phyloP scores from a whole-genome alignment of 768 basidiomycete genomes.

The Epithele typhae region DNA sequence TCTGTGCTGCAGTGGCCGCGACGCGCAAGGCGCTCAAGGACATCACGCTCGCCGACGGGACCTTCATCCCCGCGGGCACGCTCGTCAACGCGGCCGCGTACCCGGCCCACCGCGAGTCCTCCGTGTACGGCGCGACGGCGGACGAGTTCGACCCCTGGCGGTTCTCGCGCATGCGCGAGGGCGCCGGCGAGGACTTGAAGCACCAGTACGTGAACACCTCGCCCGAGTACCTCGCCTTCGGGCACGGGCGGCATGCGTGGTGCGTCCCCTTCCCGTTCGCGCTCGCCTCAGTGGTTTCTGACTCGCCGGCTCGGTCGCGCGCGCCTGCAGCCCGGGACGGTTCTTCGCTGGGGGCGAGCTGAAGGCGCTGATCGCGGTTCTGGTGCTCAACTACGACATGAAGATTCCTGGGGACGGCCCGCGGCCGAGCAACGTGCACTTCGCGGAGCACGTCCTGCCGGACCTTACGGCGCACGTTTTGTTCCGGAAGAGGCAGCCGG shows the following conservation, averaged over 20 bases:
- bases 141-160: slow-evolving; percentile 39
- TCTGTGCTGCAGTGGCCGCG: slow-evolving; percentile 27
- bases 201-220: slow-evolving; percentile 10
- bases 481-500: slow-evolving; percentile 16
- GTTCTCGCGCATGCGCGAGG: slow-evolving; percentile 24
- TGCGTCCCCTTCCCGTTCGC: background rate
- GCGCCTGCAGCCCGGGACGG: slow-evolving; percentile 28
- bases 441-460: slow-evolving; percentile 16
- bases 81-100: slow-evolving; percentile 26
- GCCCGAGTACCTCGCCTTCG: slow-evolving; percentile 11
- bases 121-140: slow-evolving; percentile 29
- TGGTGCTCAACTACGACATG: slow-evolving; percentile 28
- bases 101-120: slow-evolving; percentile 28
- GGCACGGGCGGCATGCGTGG: slow-evolving; percentile 16
- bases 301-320: background rate
- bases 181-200: slow-evolving; percentile 14
- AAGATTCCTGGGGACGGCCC: slow-evolving; percentile 18
- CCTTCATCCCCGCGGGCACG: slow-evolving; percentile 35
- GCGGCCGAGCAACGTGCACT: slow-evolving; percentile 16
- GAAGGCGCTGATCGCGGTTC: slow-evolving; percentile 30
- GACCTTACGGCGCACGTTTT: slow-evolving; percentile 15
- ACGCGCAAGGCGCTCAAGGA: slow-evolving; percentile 32
- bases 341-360: slow-evolving; percentile 32
- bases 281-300: background rate
- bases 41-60: slow-evolving; percentile 42